Base-by-base conservation (phyloP, 192 early-diverging fungal species). In the Umbelopsis sp. region DNA sequence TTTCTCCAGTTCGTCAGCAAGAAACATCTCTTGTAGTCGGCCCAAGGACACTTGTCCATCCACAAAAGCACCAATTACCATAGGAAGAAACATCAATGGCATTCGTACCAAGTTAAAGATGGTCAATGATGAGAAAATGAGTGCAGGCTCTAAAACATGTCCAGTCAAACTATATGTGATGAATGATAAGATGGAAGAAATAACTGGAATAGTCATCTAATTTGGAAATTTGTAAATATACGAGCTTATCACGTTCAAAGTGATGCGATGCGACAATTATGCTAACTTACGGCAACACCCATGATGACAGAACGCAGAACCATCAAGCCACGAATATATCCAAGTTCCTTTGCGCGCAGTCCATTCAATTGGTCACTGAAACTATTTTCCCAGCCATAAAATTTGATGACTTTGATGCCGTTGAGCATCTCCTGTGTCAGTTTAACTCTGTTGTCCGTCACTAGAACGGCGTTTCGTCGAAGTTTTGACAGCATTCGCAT, bases 401-500 rank as follows among this genome's bases (percentile, higher is more conserved):
- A 88, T 72, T 93, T 93, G 75, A 93, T 86, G 45, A 92, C 84
- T 22, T 90, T 86, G 77, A 93, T 94, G 18, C 90, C 90, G 22
- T 80, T 73, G 33, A 94, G 71, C 45, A 89, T 79, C 58, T 93
- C 91, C 49, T 89, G 87, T 0, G 84, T 91, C 0, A 86, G 64
- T 45, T 91, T 91, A 66, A 94, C 89, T 66, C 92, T 89, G 30
- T 75, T 77, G 74, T 94, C 92, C 11, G 92, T 93, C 20, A 93
- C 80, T 6, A 76, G 41, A 3, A 74, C 75, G 4, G 81, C 77
- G 35, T 83, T 83, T n/a, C 69, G 48, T 18, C 81, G 72, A 4
- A 77, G 64, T 21, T 69, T 58, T 6, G 79, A 71, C n/a, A 83
- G 74, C 18, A 66, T 47, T 5, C 21, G 8, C 16, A 83, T 80